Percentiles rank a stretch among this genome's conserved stretches.
Conservation (phyloP, 305 asterid genomes). For the Fraxinus ornus region DNA sequence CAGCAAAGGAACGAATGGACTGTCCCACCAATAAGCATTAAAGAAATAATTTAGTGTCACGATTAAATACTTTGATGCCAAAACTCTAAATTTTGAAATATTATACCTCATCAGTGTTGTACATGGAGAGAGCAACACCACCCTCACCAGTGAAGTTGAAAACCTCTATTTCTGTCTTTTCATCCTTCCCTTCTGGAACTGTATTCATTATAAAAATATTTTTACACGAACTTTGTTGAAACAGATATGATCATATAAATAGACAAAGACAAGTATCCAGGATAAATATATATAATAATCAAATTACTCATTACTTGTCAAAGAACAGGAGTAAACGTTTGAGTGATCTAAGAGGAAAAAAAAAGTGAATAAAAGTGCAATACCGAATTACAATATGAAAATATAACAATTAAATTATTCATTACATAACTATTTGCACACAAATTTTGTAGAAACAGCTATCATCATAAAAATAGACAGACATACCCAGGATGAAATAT, state of each 20-base stretch:
- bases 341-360: neutral
- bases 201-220: constrained; percentile 20
- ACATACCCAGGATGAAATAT: neutral
- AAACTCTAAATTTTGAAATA: constrained; percentile 17
- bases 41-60: constrained; percentile 21
- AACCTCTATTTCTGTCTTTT: constrained; percentile 68
- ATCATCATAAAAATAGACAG: neutral
- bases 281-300: neutral
- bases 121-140: constrained; percentile 93
- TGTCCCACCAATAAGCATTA: constrained; percentile 30
- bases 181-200: constrained; percentile 82
- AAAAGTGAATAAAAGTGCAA: neutral
- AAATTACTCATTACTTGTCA: neutral
- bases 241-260: neutral
- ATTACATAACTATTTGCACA: neutral
- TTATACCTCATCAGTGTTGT: constrained; percentile 92
- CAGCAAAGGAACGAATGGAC: constrained; percentile 84
- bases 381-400: neutral
- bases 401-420: constrained; percentile 5
- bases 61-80: neutral
- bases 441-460: neutral
- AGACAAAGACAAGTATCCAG: neutral
- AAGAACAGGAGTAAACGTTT: neutral
- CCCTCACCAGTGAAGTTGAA: constrained; percentile 86
- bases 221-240: neutral